Evolutionary conservation across 352 stramenopile genomes (phyloP).

Genomic region (Phytophthora europaea): DNA sequence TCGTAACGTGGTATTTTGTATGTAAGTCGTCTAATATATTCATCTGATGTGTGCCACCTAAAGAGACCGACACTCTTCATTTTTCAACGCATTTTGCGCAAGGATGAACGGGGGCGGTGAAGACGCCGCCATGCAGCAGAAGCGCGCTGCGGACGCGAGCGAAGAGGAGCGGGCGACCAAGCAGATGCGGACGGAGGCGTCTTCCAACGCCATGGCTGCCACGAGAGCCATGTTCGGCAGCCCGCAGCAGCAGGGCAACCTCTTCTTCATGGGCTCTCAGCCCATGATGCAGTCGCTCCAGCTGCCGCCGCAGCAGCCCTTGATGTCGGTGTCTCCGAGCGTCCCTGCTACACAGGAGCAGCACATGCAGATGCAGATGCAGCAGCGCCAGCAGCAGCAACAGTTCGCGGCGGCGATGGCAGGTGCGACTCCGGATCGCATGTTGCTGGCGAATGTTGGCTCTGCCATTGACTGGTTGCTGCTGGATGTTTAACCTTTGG

Average conservation of each 20-base stretch:
- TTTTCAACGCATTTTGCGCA: conserved; percentile 1
- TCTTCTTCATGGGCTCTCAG: conserved; percentile 47
- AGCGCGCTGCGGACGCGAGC: conserved; percentile 29
- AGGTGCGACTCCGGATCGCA: conserved; percentile 11
- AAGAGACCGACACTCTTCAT: conserved; percentile 17
- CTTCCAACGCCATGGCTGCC: conserved; percentile 31
- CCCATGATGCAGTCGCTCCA: conserved; percentile 40
- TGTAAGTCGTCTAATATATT: neutral
- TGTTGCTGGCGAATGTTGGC: neutral
- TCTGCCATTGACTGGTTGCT: neutral
- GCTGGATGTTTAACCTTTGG: neutral
- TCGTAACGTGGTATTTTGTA: neutral
- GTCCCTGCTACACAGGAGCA: conserved; percentile 37
- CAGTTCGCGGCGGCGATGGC: conserved; percentile 42
- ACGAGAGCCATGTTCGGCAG: conserved; percentile 29
- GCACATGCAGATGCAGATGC: conserved; percentile 47
- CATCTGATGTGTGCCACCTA: conserved; percentile 17
- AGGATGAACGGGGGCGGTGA: conserved; percentile 30
- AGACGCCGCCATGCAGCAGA: conserved; percentile 29
- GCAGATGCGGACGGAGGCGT: conserved; percentile 42
- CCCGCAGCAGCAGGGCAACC: conserved; percentile 25
- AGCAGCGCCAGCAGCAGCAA: conserved; percentile 49
- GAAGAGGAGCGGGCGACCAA: conserved; percentile 45
- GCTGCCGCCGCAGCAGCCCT: conserved; percentile 21
- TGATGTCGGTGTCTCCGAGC: conserved; percentile 38